phyloP scores from a whole-genome alignment of 2,329 filamentous ascomycete species.

The Colletotrichum gigasporum region DNA sequence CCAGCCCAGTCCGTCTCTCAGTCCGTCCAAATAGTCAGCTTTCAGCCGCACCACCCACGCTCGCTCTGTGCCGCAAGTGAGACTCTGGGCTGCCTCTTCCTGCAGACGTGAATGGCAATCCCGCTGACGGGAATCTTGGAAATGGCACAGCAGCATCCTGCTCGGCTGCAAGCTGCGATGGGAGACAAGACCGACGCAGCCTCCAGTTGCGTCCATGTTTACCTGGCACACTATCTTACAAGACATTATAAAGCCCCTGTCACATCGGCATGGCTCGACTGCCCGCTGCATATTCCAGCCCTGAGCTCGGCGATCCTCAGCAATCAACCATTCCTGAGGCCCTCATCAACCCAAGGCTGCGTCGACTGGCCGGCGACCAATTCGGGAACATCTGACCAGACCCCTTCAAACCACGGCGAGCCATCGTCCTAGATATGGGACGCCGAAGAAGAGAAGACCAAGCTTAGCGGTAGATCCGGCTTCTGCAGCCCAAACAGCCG shows the following conservation, averaged over 20 bases:
- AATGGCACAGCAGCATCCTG: too few species aligned
- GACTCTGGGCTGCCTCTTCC: background rate
- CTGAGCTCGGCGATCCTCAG: background rate
- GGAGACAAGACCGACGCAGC: background rate
- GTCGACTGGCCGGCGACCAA: too few species aligned
- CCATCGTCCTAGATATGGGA: background rate
- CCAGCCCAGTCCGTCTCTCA: background rate
- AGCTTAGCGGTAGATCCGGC: too few species aligned
- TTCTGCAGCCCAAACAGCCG: too few species aligned
- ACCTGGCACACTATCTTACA: constrained; percentile 7
- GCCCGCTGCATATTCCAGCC: background rate
- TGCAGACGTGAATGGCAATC: background rate
- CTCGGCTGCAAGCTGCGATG: background rate
- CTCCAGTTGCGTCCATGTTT: background rate
- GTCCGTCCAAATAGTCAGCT: background rate
- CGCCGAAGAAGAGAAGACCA: too few species aligned
- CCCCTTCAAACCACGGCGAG: background rate
- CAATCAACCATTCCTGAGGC: too few species aligned
- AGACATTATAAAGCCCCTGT: background rate
- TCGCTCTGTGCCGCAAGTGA: background rate
- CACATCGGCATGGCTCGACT: background rate
- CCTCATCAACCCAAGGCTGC: too few species aligned
- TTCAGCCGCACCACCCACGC: background rate
- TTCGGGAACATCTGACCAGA: too few species aligned
- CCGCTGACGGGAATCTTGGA: background rate